Percentiles rank a stretch among this genome's conserved stretches.
These are phyloP conservation scores for Eugenia klotzschiana DNA, from an alignment of 441 rosid genomes.

Conservation along the genomic window DNA sequence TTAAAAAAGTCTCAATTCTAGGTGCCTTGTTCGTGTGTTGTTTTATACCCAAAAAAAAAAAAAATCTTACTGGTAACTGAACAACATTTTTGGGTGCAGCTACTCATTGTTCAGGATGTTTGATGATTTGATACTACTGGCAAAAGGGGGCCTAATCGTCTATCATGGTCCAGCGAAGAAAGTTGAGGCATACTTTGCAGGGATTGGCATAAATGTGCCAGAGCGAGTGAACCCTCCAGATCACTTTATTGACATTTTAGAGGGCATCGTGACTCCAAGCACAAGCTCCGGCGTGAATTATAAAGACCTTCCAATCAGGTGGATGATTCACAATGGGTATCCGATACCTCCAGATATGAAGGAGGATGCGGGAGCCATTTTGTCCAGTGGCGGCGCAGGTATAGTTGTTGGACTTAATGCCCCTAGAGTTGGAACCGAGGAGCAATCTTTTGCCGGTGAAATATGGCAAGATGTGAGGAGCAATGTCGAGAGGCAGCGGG, in stretches of 20 bases:
- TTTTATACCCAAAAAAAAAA: background rate
- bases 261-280: background rate
- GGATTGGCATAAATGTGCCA: background rate
- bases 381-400: background rate
- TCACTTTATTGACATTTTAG: background rate
- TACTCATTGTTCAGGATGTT: slow-evolving; percentile 11
- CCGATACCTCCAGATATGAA: slow-evolving; percentile 9
- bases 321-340: slow-evolving; percentile 12
- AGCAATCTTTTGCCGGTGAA: slow-evolving; percentile 9
- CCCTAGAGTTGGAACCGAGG: background rate
- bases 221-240: background rate
- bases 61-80: slow-evolving; percentile 13
- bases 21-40: background rate
- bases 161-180: background rate
- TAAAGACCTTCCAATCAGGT: background rate
- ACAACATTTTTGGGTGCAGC: slow-evolving; percentile 20
- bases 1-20: background rate
- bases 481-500: slow-evolving; percentile 6
- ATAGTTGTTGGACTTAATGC: background rate
- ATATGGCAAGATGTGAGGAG: slow-evolving; percentile 12
- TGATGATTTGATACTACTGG: slow-evolving; percentile 18
- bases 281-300: background rate
- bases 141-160: slow-evolving; percentile 4
- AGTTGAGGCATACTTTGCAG: background rate
- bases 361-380: background rate